Base-by-base conservation (phyloP, 176 grass and related monocot genomes). In the Thinopyrum elongatum region DNA sequence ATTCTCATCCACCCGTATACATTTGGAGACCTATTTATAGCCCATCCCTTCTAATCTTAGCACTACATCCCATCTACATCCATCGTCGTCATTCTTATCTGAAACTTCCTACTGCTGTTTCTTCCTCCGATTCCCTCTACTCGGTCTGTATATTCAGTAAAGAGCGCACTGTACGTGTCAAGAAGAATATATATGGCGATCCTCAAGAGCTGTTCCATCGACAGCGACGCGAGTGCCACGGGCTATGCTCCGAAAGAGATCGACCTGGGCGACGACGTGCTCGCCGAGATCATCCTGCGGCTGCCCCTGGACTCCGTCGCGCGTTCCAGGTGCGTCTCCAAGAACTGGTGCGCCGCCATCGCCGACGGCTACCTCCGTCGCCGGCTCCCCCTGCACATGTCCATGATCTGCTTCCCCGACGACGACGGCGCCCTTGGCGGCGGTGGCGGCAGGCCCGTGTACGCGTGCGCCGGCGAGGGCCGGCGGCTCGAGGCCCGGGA, bases 281-380 rank as follows among this genome's bases (percentile, higher is more conserved):
- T 94, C 17, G 17, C 62, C 4, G 89, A 97, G 64, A 97, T 94
- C 58, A 80, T 97, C 77, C 27, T 70, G 4, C 74, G 80, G 19
- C 83, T 97, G 0, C 94, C 94, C 0, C 34, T 92, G 13, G 88
- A 94, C 14, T 79, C 92, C 1, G 28, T 92, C 33, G 89, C 81
- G 58, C 77, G 92, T 9, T 94, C 90, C 83, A 80, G 29, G 67
- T 88, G 76, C 74, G 92, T 97, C 16, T 90, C 83, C 30, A 97
- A 80, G 79, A 41, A 16, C n/a, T 97, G 94, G 94, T 47, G 69
- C 64, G 59, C 79, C 66, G 62, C 91, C 36, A 76, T 97, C 89
- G 79, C 87, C 76, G 71, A 85, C 59, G 69, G 67, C 88, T 80
- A 82, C 78, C 65, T 94, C 79, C 82, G 80, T 7, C 65, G 84